Conservation (phyloP, 2,329 filamentous ascomycete species). For the Aspergillus caelatus region DNA sequence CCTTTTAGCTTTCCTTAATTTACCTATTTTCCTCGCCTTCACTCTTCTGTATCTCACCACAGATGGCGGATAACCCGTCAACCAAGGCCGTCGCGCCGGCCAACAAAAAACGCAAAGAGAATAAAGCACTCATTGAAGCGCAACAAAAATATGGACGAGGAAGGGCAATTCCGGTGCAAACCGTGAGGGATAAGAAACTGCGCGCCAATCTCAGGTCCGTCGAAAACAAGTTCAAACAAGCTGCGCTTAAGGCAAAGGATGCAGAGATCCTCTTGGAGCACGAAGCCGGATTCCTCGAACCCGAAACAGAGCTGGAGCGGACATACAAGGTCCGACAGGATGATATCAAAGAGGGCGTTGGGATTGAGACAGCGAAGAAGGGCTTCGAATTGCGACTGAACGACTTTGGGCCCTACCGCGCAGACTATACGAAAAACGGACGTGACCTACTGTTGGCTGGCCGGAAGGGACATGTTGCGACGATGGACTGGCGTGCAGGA, state of each 20-base stretch:
- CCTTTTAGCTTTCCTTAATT: neutral
- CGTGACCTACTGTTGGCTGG: slow-evolving; percentile 82
- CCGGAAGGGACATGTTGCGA: slow-evolving; percentile 90
- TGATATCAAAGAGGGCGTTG: slow-evolving; percentile 75
- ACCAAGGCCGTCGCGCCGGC: slow-evolving; percentile 33
- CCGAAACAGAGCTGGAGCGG: slow-evolving; percentile 83
- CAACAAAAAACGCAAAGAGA: slow-evolving; percentile 42
- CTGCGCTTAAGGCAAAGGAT: slow-evolving; percentile 83
- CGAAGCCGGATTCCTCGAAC: slow-evolving; percentile 79
- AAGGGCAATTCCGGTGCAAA: slow-evolving; percentile 69
- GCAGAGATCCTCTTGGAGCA: slow-evolving; percentile 94
- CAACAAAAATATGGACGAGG: slow-evolving; percentile 84
- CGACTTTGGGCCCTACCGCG: slow-evolving; percentile 80
- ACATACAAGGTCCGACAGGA: slow-evolving; percentile 93
- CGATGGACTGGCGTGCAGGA: slow-evolving; percentile 93
- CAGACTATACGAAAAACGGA: slow-evolving; percentile 89
- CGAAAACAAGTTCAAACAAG: slow-evolving; percentile 81
- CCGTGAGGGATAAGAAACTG: slow-evolving; percentile 86
- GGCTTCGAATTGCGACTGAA: slow-evolving; percentile 86
- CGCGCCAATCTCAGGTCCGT: slow-evolving; percentile 76
- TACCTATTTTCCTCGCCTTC: neutral
- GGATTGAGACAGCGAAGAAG: slow-evolving; percentile 85
- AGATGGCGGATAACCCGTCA: slow-evolving; percentile 33
- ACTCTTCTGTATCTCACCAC: slow-evolving; percentile 11
- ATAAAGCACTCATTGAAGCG: slow-evolving; percentile 53